phyloP scores from a whole-genome alignment of 331 rosid species.

The Stylosanthes scabra region DNA sequence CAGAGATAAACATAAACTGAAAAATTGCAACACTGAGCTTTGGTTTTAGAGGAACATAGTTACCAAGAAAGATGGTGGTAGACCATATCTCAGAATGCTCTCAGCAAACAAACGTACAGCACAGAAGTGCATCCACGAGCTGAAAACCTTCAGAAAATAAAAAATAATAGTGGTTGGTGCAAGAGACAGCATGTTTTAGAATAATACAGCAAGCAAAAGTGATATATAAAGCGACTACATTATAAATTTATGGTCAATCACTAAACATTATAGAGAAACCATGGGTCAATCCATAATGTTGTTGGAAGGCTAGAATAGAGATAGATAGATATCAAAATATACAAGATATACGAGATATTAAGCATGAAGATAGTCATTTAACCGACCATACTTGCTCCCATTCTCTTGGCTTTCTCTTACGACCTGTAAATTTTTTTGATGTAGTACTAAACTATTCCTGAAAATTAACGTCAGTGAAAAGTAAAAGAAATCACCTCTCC shows the following conservation, averaged over 20 bases:
- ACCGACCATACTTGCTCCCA: constrained; percentile 22
- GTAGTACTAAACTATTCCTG: constrained; percentile 10
- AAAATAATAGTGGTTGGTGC: constrained; percentile 25
- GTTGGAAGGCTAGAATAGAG: constrained; percentile 27
- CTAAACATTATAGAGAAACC: constrained; percentile 20
- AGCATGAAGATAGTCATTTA: constrained; percentile 32
- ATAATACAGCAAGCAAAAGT: constrained; percentile 5
- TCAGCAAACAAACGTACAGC: constrained; percentile 90
- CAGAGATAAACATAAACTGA: constrained; percentile 9
- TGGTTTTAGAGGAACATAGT: constrained; percentile 26
- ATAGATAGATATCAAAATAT: constrained; percentile 1
- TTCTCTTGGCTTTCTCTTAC: constrained; percentile 14
- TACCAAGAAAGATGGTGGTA: constrained; percentile 98
- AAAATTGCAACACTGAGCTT: constrained; percentile 11
- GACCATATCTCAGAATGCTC: constrained; percentile 96
- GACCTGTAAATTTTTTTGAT: constrained; percentile 14
- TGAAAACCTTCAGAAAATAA: constrained; percentile 68
- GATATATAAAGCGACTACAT: background rate
- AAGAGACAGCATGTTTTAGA: constrained; percentile 20
- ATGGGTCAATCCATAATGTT: background rate
- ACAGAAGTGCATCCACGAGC: constrained; percentile 99
- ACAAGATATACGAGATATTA: background rate
- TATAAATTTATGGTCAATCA: background rate
- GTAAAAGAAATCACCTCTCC: constrained; percentile 68
- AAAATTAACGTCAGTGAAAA: constrained; percentile 21